phyloP scores from a whole-genome alignment of 495 filamentous ascomycete species.

The Chaetomidium leptoderma region DNA sequence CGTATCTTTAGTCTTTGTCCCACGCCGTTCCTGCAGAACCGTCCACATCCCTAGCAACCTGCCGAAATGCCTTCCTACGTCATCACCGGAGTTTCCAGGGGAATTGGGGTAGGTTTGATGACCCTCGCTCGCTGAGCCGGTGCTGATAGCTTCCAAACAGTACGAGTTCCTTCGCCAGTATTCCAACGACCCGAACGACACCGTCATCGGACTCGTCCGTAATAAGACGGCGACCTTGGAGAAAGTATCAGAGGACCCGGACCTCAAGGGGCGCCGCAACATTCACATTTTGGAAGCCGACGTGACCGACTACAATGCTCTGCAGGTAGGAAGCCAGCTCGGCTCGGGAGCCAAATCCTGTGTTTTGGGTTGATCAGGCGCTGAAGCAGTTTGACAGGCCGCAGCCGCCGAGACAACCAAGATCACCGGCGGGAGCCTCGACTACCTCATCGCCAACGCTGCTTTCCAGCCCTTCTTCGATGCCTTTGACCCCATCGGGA shows the following conservation, averaged over 20 bases:
- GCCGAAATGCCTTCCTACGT: slow-evolving; percentile 18
- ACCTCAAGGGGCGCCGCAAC: slow-evolving; percentile 30
- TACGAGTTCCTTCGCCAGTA: slow-evolving; percentile 31
- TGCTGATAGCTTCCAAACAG: slow-evolving; percentile 1
- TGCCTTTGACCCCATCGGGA: slow-evolving; percentile 22
- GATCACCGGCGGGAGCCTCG: slow-evolving; percentile 43
- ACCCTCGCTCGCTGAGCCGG: background rate
- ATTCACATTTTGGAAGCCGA: slow-evolving; percentile 44
- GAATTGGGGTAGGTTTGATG: slow-evolving; percentile 23
- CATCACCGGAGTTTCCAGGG: slow-evolving; percentile 25
- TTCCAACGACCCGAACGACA: slow-evolving; percentile 25
- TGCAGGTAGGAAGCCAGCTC: background rate
- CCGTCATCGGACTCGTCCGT: slow-evolving; percentile 36
- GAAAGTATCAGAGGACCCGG: slow-evolving; percentile 19
- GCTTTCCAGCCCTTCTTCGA: slow-evolving; percentile 29
- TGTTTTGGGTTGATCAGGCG: background rate
- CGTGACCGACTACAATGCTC: slow-evolving; percentile 8
- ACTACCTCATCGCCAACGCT: slow-evolving; percentile 53
- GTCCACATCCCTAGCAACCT: background rate
- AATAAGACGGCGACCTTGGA: slow-evolving; percentile 30
- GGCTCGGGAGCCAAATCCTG: background rate
- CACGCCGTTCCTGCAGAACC: background rate
- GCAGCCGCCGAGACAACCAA: slow-evolving; percentile 30
- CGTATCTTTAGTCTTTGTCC: background rate
- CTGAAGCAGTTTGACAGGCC: slow-evolving; percentile 14